Conservation (phyloP, 2,329 filamentous ascomycete species). For the Neonectria punicea region DNA sequence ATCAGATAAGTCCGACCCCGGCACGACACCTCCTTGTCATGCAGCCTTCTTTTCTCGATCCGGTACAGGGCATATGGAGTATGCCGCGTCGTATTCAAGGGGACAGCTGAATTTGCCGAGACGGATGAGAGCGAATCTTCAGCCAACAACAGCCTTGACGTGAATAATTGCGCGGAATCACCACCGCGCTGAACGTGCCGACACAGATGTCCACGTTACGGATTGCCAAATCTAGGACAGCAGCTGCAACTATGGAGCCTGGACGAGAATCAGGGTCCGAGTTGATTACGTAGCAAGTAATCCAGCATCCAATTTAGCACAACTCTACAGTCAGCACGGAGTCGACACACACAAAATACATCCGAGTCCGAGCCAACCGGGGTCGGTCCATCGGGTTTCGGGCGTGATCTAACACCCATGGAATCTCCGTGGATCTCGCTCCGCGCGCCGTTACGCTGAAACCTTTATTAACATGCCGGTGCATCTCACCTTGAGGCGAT, state of each 20-base stretch:
- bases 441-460: too few species aligned
- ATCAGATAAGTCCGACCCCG: conserved; percentile 3
- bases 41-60: not conserved
- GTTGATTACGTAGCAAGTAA: not conserved
- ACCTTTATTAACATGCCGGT: not conserved
- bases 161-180: not conserved
- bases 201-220: not conserved
- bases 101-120: not conserved
- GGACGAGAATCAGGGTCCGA: not conserved
- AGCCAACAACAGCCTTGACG: not conserved
- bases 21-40: not conserved
- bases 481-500: not conserved
- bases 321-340: not conserved
- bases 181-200: not conserved
- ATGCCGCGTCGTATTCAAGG: too few species aligned
- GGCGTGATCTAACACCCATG: not conserved
- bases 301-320: not conserved
- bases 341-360: not conserved
- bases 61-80: too few species aligned
- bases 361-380: not conserved
- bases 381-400: not conserved
- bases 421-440: not conserved
- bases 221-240: not conserved
- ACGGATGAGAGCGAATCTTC: not conserved
- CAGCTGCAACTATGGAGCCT: not conserved